Evolutionary conservation across 257 asterid genomes (phyloP), one percentile per base, ranked within the genome.

Genomic region (Solanum chmielewskii): DNA sequence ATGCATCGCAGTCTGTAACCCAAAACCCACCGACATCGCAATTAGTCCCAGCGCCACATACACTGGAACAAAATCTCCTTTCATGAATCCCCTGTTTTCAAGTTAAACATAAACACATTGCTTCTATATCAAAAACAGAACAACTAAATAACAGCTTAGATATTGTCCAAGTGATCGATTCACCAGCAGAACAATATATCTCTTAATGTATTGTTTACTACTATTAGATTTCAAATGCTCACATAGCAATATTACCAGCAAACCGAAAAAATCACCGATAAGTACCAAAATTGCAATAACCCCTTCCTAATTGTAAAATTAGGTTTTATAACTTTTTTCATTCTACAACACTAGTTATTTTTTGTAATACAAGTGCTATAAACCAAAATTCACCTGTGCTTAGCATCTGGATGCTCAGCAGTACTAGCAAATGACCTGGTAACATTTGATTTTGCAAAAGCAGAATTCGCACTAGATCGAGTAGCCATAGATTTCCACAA

Each of bases 31-130:
- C 2, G 85, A 52, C 29, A 85, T 7, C 11, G 59, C 60, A 41
- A 91, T 89, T 87, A 91, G 39, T 45, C 93, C 92, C 3, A 91
- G 39, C 2, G 92, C 89, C 45, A 91, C 92, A 45, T 59, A 88
- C 64, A 91, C 92, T 15, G 91, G 90, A 20, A 85, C 60, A 6
- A 86, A 89, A 2, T 87, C 90, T 11, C 88, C 91, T 44, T 62
- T 86, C 47, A 33, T 64, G 2, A 25, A 1, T 21, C 44, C 39
- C 87, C 84, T 78, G 64, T 25, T 44, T 71, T 11, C 64, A 25
- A 15, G 1, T 44, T 25, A 12, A 12, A 78, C 25, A 44, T 78
- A 16, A 44, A 25, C 16, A 11, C 13, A 9, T 2, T 25, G 9
- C 64, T 27, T 15, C 15, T n/a, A 75, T 6, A 23, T 23, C 11